A percentile compares a stretch with the other conserved stretches of the same genome.
These are phyloP conservation scores for Solanum sparsipilum DNA, from an alignment of 257 asterid species.

Conservation along the genomic window DNA sequence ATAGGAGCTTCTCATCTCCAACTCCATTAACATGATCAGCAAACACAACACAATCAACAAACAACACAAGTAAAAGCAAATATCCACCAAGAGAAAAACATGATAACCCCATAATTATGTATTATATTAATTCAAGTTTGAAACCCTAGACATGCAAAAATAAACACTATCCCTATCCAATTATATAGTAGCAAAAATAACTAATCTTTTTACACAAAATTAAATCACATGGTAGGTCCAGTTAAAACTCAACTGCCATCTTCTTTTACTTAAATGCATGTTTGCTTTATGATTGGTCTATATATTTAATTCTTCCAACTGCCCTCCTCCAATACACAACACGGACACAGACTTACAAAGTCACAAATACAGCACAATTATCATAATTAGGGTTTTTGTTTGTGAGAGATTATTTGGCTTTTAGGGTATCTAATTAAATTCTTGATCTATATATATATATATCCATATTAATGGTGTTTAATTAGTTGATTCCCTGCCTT, in stretches of 20 bases:
- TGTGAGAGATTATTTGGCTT: background rate
- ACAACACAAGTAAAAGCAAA: background rate
- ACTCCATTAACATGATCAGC: background rate
- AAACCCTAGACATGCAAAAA: background rate
- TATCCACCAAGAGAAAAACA: background rate
- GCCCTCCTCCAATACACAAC: background rate
- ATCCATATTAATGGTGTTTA: background rate
- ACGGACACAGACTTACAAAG: background rate
- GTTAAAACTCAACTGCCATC: background rate
- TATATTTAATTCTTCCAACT: background rate
- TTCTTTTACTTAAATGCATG: background rate
- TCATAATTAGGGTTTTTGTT: background rate
- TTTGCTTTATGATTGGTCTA: background rate
- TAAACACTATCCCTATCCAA: background rate
- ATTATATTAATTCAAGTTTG: background rate
- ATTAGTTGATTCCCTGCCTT: background rate
- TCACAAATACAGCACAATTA: background rate
- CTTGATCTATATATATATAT: background rate
- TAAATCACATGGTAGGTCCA: constrained; percentile 2
- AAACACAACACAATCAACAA: background rate
- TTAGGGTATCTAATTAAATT: background rate
- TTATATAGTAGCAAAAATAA: background rate
- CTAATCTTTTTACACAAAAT: background rate
- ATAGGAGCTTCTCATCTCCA: background rate
- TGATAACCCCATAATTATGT: background rate